A percentile compares a stretch with the other conserved stretches of the same genome.
Conservation (phyloP, 768 basidiomycete species). For the Vishniacozyma victoriae region DNA sequence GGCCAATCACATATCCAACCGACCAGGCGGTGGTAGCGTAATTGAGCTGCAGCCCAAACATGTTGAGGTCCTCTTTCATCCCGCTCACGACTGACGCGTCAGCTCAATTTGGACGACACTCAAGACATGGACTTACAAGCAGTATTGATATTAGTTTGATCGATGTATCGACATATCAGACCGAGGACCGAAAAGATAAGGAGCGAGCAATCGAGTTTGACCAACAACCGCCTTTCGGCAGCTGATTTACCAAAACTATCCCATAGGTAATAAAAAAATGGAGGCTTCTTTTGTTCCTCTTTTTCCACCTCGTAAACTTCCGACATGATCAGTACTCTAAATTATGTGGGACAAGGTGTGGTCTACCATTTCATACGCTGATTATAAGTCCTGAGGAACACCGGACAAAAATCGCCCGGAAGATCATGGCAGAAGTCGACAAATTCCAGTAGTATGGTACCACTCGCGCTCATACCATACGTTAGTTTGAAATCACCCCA, state of each 20-base stretch:
- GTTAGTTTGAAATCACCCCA: no score
- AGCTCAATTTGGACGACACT: not conserved
- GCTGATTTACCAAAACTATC: constrained; percentile 15
- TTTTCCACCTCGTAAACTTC: no score
- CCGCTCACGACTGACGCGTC: constrained; percentile 7
- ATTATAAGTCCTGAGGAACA: no score
- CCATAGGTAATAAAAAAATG: constrained; percentile 29
- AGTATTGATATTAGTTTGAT: constrained; percentile 8
- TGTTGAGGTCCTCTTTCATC: constrained; percentile 16
- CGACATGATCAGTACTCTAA: no score
- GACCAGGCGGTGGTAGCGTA: constrained; percentile 7
- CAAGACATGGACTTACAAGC: constrained; percentile 1
- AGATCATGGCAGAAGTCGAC: no score
- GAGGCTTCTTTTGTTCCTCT: not conserved
- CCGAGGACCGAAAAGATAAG: constrained; percentile 15
- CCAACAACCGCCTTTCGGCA: constrained; percentile 8
- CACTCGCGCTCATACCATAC: no score
- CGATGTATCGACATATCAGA: constrained; percentile 9
- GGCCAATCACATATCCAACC: constrained; percentile 10
- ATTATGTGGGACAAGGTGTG: no score
- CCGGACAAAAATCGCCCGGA: no score
- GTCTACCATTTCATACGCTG: no score
- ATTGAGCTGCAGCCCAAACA: constrained; percentile 14
- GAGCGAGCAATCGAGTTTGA: constrained; percentile 12
- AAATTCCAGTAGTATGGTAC: no score